Conservation (phyloP, 352 stramenopile genomes). For the Sclerospora graminicola region DNA sequence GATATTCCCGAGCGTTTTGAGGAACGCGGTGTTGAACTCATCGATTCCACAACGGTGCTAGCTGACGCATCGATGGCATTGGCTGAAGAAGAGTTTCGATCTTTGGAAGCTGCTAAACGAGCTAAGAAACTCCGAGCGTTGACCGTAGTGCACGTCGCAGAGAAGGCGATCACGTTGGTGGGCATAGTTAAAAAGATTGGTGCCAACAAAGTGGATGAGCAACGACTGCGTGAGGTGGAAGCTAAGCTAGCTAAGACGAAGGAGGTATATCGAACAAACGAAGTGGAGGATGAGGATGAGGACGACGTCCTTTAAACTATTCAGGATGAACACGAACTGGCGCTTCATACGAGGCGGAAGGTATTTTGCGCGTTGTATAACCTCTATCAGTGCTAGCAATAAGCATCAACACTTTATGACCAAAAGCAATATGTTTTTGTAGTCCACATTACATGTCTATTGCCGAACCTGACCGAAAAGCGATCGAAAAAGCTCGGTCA, state of each 20-base stretch:
- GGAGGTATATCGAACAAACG: constrained; percentile 41
- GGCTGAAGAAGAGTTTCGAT: constrained; percentile 67
- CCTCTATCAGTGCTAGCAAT: background rate
- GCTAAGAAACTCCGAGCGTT: constrained; percentile 76
- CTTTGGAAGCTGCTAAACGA: constrained; percentile 48
- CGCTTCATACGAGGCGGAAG: background rate
- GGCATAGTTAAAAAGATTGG: constrained; percentile 81
- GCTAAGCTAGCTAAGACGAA: constrained; percentile 33
- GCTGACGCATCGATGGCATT: constrained; percentile 61
- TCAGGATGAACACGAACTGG: constrained; percentile 5
- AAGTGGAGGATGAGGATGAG: constrained; percentile 77
- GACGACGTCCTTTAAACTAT: constrained; percentile 68
- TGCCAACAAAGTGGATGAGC: constrained; percentile 39
- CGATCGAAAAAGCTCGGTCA: constrained; percentile 79
- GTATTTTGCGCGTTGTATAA: too few species aligned
- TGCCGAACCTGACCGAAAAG: constrained; percentile 64
- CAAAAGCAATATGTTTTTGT: constrained; percentile 14
- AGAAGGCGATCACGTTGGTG: constrained; percentile 68
- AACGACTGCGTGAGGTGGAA: constrained; percentile 37
- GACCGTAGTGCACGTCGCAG: constrained; percentile 53
- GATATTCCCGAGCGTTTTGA: constrained; percentile 72
- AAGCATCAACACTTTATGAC: constrained; percentile 8
- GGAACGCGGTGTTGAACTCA: constrained; percentile 47
- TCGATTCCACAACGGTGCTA: constrained; percentile 45
- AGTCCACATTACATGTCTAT: constrained; percentile 9